Evolutionary conservation across 345 rosid genomes (phyloP).

Genomic region (Trapa incisa): DNA sequence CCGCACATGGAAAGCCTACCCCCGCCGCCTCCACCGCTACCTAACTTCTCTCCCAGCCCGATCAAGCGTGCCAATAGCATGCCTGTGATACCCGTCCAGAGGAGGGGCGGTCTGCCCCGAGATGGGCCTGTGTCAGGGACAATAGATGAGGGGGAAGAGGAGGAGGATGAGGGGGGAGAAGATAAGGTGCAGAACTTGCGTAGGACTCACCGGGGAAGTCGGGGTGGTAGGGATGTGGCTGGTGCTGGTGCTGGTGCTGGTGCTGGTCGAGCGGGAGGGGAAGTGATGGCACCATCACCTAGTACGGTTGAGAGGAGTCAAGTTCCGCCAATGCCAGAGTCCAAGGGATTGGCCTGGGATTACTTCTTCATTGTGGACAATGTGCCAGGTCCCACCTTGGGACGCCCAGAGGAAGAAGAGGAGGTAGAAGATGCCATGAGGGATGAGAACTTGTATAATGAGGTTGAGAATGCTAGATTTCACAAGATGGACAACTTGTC

Average conservation of each 20-base stretch:
- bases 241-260: slow-evolving; percentile 7
- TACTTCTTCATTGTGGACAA: slow-evolving; percentile 51
- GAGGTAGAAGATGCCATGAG: slow-evolving; percentile 1
- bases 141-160: slow-evolving; percentile 34
- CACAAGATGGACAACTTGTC: slow-evolving; percentile 12
- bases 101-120: slow-evolving; percentile 4
- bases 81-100: slow-evolving; percentile 25
- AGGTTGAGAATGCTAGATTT: slow-evolving; percentile 11
- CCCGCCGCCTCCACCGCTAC: slow-evolving; percentile 81
- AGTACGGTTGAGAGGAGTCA: slow-evolving; percentile 20
- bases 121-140: slow-evolving; percentile 24
- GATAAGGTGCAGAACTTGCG: slow-evolving; percentile 25
- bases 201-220: slow-evolving; percentile 2
- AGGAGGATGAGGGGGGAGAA: slow-evolving; percentile 38
- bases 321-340: slow-evolving; percentile 38
- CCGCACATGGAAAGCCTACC: slow-evolving; percentile 43
- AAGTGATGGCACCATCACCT: slow-evolving; percentile 23
- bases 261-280: slow-evolving; percentile 1
- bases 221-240: slow-evolving; percentile 11
- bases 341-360: slow-evolving; percentile 46
- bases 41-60: slow-evolving; percentile 68
- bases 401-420: slow-evolving; percentile 10
- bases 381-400: slow-evolving; percentile 51
- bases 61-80: slow-evolving; percentile 55
- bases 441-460: slow-evolving; percentile 2